Base-by-base conservation (phyloP, 305 asterid genomes). In the Ilex paraguariensis region DNA sequence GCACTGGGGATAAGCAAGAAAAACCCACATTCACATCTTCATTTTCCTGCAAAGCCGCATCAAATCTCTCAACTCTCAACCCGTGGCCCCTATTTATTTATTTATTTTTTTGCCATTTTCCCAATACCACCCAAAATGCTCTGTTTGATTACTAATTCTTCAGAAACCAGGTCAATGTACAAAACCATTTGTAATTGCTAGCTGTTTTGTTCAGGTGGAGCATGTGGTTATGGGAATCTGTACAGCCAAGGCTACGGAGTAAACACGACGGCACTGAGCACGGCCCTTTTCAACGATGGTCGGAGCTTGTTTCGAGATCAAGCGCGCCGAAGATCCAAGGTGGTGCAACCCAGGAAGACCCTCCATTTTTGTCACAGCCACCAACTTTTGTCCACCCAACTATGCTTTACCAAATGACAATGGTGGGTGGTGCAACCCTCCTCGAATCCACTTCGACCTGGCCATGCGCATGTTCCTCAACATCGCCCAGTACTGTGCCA, bases 201-300 rank as follows among this genome's bases (percentile, higher is more conserved):
- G 10, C 3, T 10, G 6, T 4, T 42, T 28, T 14, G 51, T n/a
- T 14, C 13, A 85, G 91, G 93, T 3, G 93, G 93, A 32, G 93
- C 89, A 13, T 87, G 94, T 59, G 91, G 91, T 28, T 83, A 85
- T 54, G 95, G 95, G 28, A 83, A 87, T 70, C 56, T 87, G 61
- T 81, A 81, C 77, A 87, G 95, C 83, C 79, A 82, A 55, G 95
- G 91, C 6, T 87, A 87, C 66, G 93, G 93, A 32, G 93, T 81
- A 65, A 87, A 79, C 79, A 87, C 80, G 32, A 90, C 81, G 42
- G 95, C 95, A 14, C 78, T 87, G 4, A 87, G 95, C 79, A 87
- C 93, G 13, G 86, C 85, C 4, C 87, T 87, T 57, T 87, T 83
- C 77, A 83, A 83, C 74, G 66, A 63, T 17, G 94, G 89, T 13